phyloP scores from a whole-genome alignment of 805 yeast genomes.

The Maudiozyma barnettii region DNA sequence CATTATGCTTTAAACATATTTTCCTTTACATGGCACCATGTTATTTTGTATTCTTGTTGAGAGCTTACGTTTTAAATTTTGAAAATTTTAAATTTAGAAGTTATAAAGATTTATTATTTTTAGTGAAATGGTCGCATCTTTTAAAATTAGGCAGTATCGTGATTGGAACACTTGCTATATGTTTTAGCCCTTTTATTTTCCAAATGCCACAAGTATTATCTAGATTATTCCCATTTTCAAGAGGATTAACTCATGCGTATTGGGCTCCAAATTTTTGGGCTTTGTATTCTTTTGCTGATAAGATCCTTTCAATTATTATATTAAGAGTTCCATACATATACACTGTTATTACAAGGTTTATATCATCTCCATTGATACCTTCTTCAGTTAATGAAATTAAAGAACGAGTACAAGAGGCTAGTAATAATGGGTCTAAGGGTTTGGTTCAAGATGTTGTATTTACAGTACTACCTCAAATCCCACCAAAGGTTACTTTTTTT shows the following conservation, averaged over 20 bases:
- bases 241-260: constrained; percentile 95
- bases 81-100: constrained; percentile 26
- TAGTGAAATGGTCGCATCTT: constrained; percentile 47
- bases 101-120: constrained; percentile 27
- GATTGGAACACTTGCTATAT: constrained; percentile 47
- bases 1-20: constrained; percentile 90
- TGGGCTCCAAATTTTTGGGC: constrained; percentile 99
- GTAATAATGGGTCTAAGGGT: constrained; percentile 62
- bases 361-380: constrained; percentile 28
- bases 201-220: constrained; percentile 55
- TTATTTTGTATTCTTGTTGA: constrained; percentile 66
- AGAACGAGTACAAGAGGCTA: constrained; percentile 19
- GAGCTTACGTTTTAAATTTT: constrained; percentile 56
- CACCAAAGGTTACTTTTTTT: constrained; percentile 67
- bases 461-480: constrained; percentile 66
- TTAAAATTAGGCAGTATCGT: constrained; percentile 57
- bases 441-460: constrained; percentile 86
- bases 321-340: constrained; percentile 37
- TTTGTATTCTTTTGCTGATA: constrained; percentile 72
- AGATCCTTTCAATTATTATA: constrained; percentile 43
- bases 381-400: constrained; percentile 24
- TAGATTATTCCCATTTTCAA: constrained; percentile 82
- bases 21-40: constrained; percentile 92
- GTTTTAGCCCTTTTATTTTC: constrained; percentile 72
- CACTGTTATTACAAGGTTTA: constrained; percentile 29